These are phyloP conservation scores for Spathaspora sp. DNA, from an alignment of 805 yeast genomes.

Conservation along the genomic window DNA sequence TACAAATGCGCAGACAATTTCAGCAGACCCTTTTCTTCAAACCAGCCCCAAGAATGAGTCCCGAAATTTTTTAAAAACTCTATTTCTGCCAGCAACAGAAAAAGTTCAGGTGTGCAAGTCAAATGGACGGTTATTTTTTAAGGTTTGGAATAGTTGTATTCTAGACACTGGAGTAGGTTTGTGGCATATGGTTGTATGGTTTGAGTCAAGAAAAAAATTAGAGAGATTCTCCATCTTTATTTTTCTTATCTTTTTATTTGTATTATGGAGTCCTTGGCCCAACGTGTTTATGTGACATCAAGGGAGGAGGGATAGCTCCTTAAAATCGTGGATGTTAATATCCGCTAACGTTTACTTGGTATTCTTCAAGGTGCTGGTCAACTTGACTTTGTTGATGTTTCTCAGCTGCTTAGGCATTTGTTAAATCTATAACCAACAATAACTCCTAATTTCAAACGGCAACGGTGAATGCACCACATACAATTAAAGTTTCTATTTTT, in stretches of 20 bases:
- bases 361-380: too few relatives aligned
- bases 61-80: background rate
- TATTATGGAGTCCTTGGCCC: background rate
- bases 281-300: background rate
- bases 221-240: background rate
- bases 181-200: background rate
- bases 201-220: background rate
- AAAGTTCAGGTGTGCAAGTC: background rate
- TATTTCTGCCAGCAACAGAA: background rate
- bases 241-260: background rate
- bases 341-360: background rate
- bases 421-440: background rate
- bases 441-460: background rate
- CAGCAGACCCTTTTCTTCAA: background rate
- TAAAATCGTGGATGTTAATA: background rate
- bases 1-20: background rate
- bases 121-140: background rate
- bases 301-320: background rate
- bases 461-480: background rate
- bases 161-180: background rate
- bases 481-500: background rate
- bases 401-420: too few relatives aligned
- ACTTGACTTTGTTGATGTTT: too few relatives aligned
- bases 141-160: background rate
- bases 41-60: background rate